phyloP scores from a whole-genome alignment of 1,139 yeast species.

The Wickerhamomyces sp. region DNA sequence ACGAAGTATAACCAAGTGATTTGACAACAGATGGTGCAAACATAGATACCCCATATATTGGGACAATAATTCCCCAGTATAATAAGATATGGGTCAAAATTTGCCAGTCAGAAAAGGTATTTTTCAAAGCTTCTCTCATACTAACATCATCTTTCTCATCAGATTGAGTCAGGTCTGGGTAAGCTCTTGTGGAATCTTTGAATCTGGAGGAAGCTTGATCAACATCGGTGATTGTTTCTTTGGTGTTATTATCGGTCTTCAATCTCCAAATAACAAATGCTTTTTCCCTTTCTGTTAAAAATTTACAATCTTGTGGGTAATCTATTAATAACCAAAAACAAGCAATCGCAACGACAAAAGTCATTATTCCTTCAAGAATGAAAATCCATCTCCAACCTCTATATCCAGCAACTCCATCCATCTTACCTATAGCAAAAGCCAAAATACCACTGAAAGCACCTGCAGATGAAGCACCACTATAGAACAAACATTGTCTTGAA shows the following conservation, averaged over 20 bases:
- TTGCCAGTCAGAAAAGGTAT: constrained; percentile 17
- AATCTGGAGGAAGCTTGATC: not conserved
- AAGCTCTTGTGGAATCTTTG: not conserved
- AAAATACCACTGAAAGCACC: constrained; percentile 50
- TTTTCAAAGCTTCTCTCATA: constrained; percentile 7
- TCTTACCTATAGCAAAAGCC: constrained; percentile 33
- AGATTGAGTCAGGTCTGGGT: constrained; percentile 9
- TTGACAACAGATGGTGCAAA: constrained; percentile 26
- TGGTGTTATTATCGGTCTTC: constrained; percentile 24
- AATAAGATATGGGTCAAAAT: constrained; percentile 14
- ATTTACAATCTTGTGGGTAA: constrained; percentile 41
- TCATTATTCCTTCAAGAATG: constrained; percentile 50
- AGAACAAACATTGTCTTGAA: constrained; percentile 43
- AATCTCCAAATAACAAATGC: constrained; percentile 42
- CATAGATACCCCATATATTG: constrained; percentile 17
- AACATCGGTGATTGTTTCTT: not conserved
- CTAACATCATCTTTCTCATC: constrained; percentile 13
- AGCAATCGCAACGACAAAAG: constrained; percentile 43
- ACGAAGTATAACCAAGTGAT: constrained; percentile 27
- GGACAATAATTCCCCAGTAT: constrained; percentile 16
- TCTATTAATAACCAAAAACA: constrained; percentile 47
- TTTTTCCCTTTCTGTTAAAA: constrained; percentile 43
- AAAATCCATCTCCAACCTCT: constrained; percentile 59
- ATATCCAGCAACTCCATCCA: constrained; percentile 32
- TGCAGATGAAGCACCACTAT: constrained; percentile 46